Evolutionary conservation across 108 stramenopile species (phyloP).

Genomic region (Nitzschia sp.): DNA sequence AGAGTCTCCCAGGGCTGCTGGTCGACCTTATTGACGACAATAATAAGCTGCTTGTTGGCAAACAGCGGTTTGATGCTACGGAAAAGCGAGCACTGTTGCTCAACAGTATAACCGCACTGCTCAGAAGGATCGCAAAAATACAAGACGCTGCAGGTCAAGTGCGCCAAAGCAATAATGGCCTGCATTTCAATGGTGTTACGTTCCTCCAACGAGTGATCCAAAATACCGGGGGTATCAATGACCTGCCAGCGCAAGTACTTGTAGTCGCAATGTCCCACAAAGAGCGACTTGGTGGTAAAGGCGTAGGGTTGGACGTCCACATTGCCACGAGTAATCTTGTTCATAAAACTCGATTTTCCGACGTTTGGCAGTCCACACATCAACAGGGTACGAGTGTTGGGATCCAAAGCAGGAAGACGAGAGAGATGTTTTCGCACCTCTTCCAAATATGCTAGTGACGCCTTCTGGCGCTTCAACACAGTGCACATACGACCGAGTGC

Average conservation of each 20-base stretch:
- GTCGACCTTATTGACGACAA: constrained; percentile 98
- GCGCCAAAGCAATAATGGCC: constrained; percentile 98
- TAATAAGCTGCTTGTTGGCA: constrained; percentile 96
- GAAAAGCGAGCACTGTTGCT: constrained; percentile 94
- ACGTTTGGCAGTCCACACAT: constrained; percentile 99
- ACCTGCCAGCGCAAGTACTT: constrained; percentile 99
- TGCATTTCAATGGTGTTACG: constrained; percentile 99
- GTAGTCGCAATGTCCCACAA: constrained; percentile 99
- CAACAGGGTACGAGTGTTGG: constrained; percentile 97
- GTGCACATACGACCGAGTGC: constrained; percentile 99
- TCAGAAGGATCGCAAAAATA: constrained; percentile 98
- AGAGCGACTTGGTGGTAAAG: constrained; percentile 98
- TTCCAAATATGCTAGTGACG: constrained; percentile 94
- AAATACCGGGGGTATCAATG: constrained; percentile 98
- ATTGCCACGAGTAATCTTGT: constrained; percentile 99
- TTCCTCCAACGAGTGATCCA: constrained; percentile 97
- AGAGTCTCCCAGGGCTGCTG: constrained; percentile 89
- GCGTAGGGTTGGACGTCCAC: constrained; percentile 99
- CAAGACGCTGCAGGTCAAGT: constrained; percentile 96
- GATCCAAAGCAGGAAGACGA: constrained; percentile 97
- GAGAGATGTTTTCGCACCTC: constrained; percentile 98
- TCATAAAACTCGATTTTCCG: constrained; percentile 98
- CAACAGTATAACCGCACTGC: constrained; percentile 98
- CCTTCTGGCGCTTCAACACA: constrained; percentile 96
- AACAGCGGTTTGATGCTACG: constrained; percentile 95